A percentile compares a stretch with the other conserved stretches of the same genome.
Conservation (phyloP, 2,329 filamentous ascomycete species). For the Phyllosticta citriasiana region DNA sequence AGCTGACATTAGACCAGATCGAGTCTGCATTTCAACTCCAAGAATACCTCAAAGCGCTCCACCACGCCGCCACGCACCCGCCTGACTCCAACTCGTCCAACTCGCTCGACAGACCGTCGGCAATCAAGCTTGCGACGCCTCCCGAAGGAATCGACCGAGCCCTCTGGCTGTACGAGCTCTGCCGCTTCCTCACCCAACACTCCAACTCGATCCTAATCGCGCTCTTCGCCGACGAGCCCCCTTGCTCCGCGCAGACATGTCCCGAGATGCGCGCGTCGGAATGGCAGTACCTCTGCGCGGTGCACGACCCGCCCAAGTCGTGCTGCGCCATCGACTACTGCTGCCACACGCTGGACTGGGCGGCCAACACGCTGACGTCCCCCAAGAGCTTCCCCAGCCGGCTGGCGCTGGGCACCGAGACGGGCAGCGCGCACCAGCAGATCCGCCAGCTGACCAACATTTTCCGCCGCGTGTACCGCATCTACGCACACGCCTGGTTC, state of each 20-base stretch:
- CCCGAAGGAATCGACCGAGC: slow-evolving; percentile 75
- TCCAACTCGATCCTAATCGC: slow-evolving; percentile 87
- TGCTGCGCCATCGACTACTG: slow-evolving; percentile 99
- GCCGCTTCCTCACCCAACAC: slow-evolving; percentile 88
- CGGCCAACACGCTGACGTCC: slow-evolving; percentile 85
- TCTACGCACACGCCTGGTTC: slow-evolving; percentile 98
- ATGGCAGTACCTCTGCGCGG: slow-evolving; percentile 98
- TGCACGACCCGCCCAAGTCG: slow-evolving; percentile 91
- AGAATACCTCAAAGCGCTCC: slow-evolving; percentile 88
- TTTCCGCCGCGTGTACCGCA: slow-evolving; percentile 85
- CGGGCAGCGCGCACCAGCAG: slow-evolving; percentile 38
- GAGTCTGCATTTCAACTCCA: slow-evolving; percentile 96
- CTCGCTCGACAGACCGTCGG: slow-evolving; percentile 67
- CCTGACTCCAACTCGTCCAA: slow-evolving; percentile 45
- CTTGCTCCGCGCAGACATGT: slow-evolving; percentile 81
- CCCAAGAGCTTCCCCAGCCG: slow-evolving; percentile 92
- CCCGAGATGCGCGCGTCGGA: slow-evolving; percentile 98
- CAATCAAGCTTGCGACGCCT: slow-evolving; percentile 65
- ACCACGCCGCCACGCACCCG: slow-evolving; percentile 68
- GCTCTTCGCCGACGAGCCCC: slow-evolving; percentile 81
- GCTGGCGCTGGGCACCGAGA: slow-evolving; percentile 47
- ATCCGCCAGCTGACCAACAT: slow-evolving; percentile 87
- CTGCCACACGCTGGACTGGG: slow-evolving; percentile 97
- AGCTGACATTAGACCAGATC: slow-evolving; percentile 48
- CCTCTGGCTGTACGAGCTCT: slow-evolving; percentile 96